Base-by-base conservation (phyloP, 495 filamentous ascomycete species). In the Chaetomium fimeti region DNA sequence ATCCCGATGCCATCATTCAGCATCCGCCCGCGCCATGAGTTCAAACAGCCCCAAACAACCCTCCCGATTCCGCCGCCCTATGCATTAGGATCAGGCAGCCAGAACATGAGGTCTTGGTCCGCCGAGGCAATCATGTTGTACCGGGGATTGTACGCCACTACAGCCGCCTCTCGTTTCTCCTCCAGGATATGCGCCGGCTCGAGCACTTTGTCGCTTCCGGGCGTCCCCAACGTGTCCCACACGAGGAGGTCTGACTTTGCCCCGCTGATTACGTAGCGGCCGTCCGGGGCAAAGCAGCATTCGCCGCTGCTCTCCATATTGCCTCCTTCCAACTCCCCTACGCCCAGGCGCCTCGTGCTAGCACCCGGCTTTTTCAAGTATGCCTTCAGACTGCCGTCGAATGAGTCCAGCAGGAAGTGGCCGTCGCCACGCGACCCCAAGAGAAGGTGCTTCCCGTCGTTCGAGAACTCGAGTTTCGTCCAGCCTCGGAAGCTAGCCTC, bases 331-430 rank as follows among this genome's bases (percentile, higher is more conserved):
- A 54, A 60, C 58, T 84, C 78, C 28, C 86, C 81, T 25, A 79
- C 74, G 22, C 81, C 82, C 29, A 80, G 61, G 27, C 85, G 79
- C 53, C 75, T 68, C 27, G 64, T 79, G 56, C 75, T 76, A 43
- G 65, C 79, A 66, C 70, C 71, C 13, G 75, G 77, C 67, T 77
- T 80, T 32, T 65, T 76, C 42, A 86, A 78, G 73, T 87, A 90
- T 13, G 88, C 87, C 69, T 87, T 88, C 2, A 97, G 68, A 22
- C 75, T 78, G 20, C 92, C 93, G 40, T 89, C 83, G 75, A 96
- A 98, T 2, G 95, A 91, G 74, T 98, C 94, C 28, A 98, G 78
- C 28, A 98, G 77, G 67, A 90, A 94, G 70, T 98, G 95, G 3
- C 91, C 91, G 48, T 81, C 80, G 13, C 87, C 88, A 29, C 88